Percentiles rank a stretch among this genome's conserved stretches.
Conservation (phyloP, 768 basidiomycete species). For the Trametes villosa region DNA sequence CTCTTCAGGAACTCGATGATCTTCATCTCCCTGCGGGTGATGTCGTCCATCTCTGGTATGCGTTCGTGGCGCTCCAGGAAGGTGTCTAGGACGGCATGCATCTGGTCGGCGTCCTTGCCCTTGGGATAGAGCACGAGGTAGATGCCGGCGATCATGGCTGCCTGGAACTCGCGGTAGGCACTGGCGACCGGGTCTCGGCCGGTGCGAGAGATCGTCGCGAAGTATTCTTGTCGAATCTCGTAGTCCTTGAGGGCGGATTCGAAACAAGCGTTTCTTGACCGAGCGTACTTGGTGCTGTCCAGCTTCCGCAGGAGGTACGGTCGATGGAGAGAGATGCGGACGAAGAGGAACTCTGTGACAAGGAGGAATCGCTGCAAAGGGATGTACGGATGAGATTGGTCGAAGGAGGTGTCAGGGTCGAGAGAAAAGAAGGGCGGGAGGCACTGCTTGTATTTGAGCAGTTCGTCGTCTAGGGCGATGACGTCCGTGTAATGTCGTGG, state of each 20-base stretch:
- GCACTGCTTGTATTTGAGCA: slow-evolving; percentile 72
- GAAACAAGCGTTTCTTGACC: slow-evolving; percentile 86
- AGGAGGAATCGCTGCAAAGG: slow-evolving; percentile 88
- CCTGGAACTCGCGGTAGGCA: slow-evolving; percentile 86
- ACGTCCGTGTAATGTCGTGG: slow-evolving; percentile 86
- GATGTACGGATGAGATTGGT: slow-evolving; percentile 65
- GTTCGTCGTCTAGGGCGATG: slow-evolving; percentile 77
- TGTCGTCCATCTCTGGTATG: slow-evolving; percentile 74
- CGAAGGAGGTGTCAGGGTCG: slow-evolving; percentile 77
- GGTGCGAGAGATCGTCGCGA: slow-evolving; percentile 62
- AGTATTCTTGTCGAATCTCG: slow-evolving; percentile 72
- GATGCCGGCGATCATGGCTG: slow-evolving; percentile 88
- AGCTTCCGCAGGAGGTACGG: slow-evolving; percentile 86
- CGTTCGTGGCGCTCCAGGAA: slow-evolving; percentile 72
- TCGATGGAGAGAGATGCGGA: slow-evolving; percentile 82
- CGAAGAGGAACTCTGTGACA: slow-evolving; percentile 87
- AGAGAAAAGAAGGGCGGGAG: slow-evolving; percentile 82
- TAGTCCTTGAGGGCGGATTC: slow-evolving; percentile 91
- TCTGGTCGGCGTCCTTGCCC: slow-evolving; percentile 66
- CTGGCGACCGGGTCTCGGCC: slow-evolving; percentile 74
- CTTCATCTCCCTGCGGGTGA: slow-evolving; percentile 79
- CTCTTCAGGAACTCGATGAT: slow-evolving; percentile 82
- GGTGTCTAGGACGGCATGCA: slow-evolving; percentile 80
- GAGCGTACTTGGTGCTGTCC: slow-evolving; percentile 77
- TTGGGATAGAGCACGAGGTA: slow-evolving; percentile 81